A percentile compares a stretch with the other conserved stretches of the same genome.
These are phyloP conservation scores for Penicilliopsis zonata DNA, from an alignment of 495 filamentous ascomycete species.

Conservation along the genomic window DNA sequence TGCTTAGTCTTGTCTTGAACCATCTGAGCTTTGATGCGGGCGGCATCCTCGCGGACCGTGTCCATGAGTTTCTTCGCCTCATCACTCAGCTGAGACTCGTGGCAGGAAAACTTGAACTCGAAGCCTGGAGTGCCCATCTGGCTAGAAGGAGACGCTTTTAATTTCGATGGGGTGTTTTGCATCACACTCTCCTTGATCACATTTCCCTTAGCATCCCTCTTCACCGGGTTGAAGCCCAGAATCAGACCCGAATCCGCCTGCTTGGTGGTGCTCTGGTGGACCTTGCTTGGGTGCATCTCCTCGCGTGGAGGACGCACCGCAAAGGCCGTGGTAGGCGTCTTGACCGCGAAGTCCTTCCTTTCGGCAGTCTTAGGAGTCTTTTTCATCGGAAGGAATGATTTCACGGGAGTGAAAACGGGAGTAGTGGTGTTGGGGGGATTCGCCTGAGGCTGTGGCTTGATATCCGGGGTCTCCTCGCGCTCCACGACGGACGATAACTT, in stretches of 20 bases:
- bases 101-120: slow-evolving; percentile 57
- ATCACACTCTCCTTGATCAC: slow-evolving; percentile 15
- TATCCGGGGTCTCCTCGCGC: slow-evolving; percentile 18
- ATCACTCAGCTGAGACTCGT: slow-evolving; percentile 51
- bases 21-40: slow-evolving; percentile 54
- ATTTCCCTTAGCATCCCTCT: slow-evolving; percentile 29
- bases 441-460: slow-evolving; percentile 6
- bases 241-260: slow-evolving; percentile 53
- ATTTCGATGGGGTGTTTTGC: slow-evolving; percentile 33
- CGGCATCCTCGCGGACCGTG: slow-evolving; percentile 56
- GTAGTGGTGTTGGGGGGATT: slow-evolving; percentile 3
- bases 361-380: slow-evolving; percentile 7
- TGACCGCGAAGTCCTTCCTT: slow-evolving; percentile 19
- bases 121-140: slow-evolving; percentile 50
- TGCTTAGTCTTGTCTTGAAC: slow-evolving; percentile 38
- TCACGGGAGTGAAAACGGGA: too few relatives aligned
- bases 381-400: too few relatives aligned
- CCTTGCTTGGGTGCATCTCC: slow-evolving; percentile 73
- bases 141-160: slow-evolving; percentile 22
- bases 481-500: slow-evolving; percentile 26
- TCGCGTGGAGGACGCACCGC: slow-evolving; percentile 38
- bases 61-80: slow-evolving; percentile 71
- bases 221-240: slow-evolving; percentile 56
- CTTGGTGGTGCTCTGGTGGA: slow-evolving; percentile 56
- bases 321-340: slow-evolving; percentile 34